These are phyloP conservation scores for Dacryopinax spathularia DNA, from an alignment of 768 basidiomycete species.

Conservation along the genomic window DNA sequence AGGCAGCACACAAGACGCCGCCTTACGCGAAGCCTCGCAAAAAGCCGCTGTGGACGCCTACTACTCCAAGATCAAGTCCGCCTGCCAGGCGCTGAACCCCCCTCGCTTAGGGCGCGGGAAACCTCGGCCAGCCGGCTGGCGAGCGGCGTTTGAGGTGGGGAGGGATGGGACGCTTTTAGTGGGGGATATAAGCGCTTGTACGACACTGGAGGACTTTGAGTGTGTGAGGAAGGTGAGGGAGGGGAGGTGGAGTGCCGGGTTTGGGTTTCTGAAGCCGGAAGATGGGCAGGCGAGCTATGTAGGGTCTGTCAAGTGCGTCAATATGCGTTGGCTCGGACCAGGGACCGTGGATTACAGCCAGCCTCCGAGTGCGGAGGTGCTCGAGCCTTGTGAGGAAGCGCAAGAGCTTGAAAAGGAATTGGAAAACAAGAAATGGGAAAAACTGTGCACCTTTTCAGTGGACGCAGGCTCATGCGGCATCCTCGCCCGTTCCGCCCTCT, in stretches of 20 bases:
- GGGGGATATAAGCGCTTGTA: not conserved
- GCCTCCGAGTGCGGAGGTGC: not conserved
- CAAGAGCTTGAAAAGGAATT: not conserved
- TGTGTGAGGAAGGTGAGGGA: not conserved
- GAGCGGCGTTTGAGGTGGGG: not conserved
- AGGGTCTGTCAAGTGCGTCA: not conserved
- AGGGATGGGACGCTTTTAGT: not conserved
- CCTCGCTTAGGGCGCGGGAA: not conserved
- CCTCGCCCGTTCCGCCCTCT: not conserved
- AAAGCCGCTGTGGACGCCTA: not conserved
- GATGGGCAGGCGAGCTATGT: not conserved
- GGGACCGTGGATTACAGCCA: not conserved
- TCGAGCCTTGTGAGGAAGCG: not conserved
- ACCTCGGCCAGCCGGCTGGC: not conserved
- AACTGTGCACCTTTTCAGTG: not conserved
- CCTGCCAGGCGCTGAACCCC: not conserved
- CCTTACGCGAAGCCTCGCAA: not conserved
- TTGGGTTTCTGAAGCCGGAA: not conserved
- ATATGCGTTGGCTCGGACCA: not conserved
- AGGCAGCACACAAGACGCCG: not conserved
- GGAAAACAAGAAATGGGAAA: not conserved
- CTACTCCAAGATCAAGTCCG: not conserved
- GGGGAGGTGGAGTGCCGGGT: not conserved
- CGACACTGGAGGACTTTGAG: not conserved
- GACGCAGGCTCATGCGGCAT: not conserved